Evolutionary conservation across 768 basidiomycete species (phyloP).

Genomic region (Erythrobasidium yunnanense): DNA sequence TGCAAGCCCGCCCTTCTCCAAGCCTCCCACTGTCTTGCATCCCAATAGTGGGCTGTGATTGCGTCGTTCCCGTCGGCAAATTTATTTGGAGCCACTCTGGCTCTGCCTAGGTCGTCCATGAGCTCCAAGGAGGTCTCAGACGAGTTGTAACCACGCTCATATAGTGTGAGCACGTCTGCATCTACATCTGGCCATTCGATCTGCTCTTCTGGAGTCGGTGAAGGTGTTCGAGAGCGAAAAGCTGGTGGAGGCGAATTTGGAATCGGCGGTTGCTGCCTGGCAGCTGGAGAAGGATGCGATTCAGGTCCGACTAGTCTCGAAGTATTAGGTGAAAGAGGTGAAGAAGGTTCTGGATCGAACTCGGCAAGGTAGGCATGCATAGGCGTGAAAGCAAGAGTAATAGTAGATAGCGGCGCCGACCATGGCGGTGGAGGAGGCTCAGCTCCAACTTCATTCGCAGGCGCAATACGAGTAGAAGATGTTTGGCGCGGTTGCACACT

Average conservation of each 20-base stretch:
- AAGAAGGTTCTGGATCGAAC: no score
- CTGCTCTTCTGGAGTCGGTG: neutral
- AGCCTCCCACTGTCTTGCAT: constrained; percentile 16
- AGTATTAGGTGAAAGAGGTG: no score
- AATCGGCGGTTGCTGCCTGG: neutral
- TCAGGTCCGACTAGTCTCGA: no score
- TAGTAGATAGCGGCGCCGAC: constrained; percentile 13
- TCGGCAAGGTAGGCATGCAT: constrained; percentile 22
- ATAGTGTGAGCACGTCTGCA: neutral
- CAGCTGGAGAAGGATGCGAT: neutral
- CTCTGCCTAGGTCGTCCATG: neutral
- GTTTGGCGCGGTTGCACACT: neutral
- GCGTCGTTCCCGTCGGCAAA: neutral
- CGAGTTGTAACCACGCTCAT: constrained; percentile 1
- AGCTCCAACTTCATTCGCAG: neutral
- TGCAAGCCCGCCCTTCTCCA: constrained; percentile 9
- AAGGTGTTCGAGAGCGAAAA: constrained; percentile 12
- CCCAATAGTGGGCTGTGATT: neutral
- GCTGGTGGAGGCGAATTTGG: constrained; percentile 22
- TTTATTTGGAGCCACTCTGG: neutral
- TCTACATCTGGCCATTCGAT: constrained; percentile 2
- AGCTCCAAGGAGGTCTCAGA: constrained; percentile 18
- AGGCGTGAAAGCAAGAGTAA: constrained; percentile 16
- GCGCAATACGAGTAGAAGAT: no score
- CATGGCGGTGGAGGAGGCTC: constrained; percentile 9